phyloP scores from a whole-genome alignment of 495 filamentous ascomycete species.

The Cenococcum geophilum region DNA sequence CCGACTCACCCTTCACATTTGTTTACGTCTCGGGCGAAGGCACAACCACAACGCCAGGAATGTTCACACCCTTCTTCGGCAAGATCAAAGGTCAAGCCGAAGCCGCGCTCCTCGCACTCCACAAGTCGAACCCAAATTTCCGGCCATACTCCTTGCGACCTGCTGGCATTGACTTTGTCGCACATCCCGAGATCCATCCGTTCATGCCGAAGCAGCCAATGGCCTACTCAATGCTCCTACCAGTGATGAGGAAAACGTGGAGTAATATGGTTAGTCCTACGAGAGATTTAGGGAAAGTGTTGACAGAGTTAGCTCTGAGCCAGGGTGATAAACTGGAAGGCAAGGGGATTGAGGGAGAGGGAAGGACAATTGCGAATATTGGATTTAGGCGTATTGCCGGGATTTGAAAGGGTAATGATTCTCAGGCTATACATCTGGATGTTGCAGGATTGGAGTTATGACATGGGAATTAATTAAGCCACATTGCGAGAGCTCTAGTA shows the following conservation, averaged over 20 bases:
- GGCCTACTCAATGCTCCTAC: constrained; percentile 26
- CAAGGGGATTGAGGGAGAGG: constrained; percentile 43
- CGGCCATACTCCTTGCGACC: constrained; percentile 50
- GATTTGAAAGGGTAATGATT: constrained; percentile 24
- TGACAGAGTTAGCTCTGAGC: constrained; percentile 57
- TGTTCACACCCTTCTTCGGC: constrained; percentile 51
- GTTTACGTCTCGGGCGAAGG: constrained; percentile 63
- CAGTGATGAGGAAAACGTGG: constrained; percentile 17
- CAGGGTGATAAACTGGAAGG: constrained; percentile 43
- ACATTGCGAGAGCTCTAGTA: too few species aligned
- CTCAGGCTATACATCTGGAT: too few species aligned
- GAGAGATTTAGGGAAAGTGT: constrained; percentile 39
- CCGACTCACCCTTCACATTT: constrained; percentile 54
- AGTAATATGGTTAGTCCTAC: constrained; percentile 41
- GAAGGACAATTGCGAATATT: constrained; percentile 46
- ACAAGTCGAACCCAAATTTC: constrained; percentile 42
- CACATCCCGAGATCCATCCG: constrained; percentile 46
- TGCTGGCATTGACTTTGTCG: constrained; percentile 44
- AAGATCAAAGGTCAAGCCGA: constrained; percentile 61
- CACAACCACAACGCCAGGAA: constrained; percentile 43
- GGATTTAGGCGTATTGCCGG: constrained; percentile 45
- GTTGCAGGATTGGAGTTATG: too few species aligned
- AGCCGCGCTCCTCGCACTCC: constrained; percentile 44
- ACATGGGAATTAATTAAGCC: too few species aligned
- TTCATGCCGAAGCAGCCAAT: constrained; percentile 40